Percentiles rank a stretch among this genome's conserved stretches.
Conservation (phyloP, 495 filamentous ascomycete genomes). For the Choiromyces venosus region DNA sequence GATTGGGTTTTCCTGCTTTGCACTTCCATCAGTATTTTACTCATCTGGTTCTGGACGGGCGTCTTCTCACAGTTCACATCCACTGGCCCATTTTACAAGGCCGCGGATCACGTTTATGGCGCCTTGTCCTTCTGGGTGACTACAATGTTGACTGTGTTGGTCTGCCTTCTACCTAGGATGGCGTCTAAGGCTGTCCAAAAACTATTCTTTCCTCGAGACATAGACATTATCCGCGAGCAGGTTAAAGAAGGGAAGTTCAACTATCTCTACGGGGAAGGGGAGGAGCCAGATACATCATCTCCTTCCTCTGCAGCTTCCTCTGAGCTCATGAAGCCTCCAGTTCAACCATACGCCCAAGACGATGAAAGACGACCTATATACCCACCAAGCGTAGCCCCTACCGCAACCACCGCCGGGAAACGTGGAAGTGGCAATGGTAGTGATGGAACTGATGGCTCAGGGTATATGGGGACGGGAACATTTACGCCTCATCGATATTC, state of each 20-base stretch:
- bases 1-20: constrained; percentile 89
- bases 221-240: constrained; percentile 95
- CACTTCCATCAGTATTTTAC: constrained; percentile 69
- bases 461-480: constrained; percentile 47
- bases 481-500: constrained; percentile 54
- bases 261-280: constrained; percentile 55
- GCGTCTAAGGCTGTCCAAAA: constrained; percentile 82
- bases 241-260: constrained; percentile 73
- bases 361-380: constrained; percentile 88
- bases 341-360: constrained; percentile 56
- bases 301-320: constrained; percentile 54
- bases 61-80: constrained; percentile 70
- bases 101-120: constrained; percentile 71
- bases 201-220: constrained; percentile 81
- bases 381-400: constrained; percentile 72
- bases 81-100: constrained; percentile 67
- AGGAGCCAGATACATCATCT: constrained; percentile 16
- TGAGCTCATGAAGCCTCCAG: constrained; percentile 57
- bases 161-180: constrained; percentile 81
- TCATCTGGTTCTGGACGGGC: constrained; percentile 96
- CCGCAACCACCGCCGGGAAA: constrained; percentile 71
- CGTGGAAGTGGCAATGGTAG: constrained; percentile 79
- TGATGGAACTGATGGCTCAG: constrained; percentile 87
- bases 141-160: constrained; percentile 64
- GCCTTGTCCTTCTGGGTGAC: constrained; percentile 81